A percentile compares a stretch with the other conserved stretches of the same genome.
These are phyloP conservation scores for Trypanosoma vivax DNA, from an alignment of 208 protist species.

Conservation along the genomic window DNA sequence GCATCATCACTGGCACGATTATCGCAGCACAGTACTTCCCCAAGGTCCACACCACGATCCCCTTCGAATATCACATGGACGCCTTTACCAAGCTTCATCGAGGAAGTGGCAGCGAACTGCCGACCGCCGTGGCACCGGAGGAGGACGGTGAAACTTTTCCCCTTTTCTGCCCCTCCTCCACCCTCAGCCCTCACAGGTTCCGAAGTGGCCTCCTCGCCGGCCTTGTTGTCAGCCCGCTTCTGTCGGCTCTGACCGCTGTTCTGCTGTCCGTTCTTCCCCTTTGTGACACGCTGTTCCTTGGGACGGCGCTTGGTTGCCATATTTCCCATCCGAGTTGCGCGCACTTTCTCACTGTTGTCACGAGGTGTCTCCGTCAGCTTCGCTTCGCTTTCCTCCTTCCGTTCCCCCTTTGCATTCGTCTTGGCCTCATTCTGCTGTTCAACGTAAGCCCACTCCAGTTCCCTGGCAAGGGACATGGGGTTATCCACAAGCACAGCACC, in stretches of 20 bases:
- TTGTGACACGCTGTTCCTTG: neutral
- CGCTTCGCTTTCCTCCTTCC: neutral
- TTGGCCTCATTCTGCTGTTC: conserved; percentile 11
- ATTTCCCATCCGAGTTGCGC: neutral
- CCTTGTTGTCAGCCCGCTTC: neutral
- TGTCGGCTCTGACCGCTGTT: neutral
- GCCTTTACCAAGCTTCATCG: conserved; percentile 20
- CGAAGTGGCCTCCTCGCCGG: neutral
- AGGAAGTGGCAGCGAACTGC: conserved; percentile 16
- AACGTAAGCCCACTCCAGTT: conserved; percentile 18
- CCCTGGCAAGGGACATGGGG: conserved; percentile 11
- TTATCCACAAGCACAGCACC: neutral
- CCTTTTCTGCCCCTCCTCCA: no score
- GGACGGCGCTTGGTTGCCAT: neutral
- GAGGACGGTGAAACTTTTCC: conserved; percentile 23
- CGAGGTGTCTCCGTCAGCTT: no score
- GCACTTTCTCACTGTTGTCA: neutral
- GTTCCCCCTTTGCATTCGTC: neutral
- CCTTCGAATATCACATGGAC: conserved; percentile 72
- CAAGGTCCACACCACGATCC: conserved; percentile 73
- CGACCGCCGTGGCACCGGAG: conserved; percentile 45
- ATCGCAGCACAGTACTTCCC: conserved; percentile 48
- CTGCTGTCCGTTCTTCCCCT: neutral
- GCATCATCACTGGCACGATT: neutral
- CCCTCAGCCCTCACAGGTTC: no score